A percentile compares a stretch with the other conserved stretches of the same genome.
Evolutionary conservation across 805 yeast species (phyloP).

Genomic region (Scheffersomyces stipitis): DNA sequence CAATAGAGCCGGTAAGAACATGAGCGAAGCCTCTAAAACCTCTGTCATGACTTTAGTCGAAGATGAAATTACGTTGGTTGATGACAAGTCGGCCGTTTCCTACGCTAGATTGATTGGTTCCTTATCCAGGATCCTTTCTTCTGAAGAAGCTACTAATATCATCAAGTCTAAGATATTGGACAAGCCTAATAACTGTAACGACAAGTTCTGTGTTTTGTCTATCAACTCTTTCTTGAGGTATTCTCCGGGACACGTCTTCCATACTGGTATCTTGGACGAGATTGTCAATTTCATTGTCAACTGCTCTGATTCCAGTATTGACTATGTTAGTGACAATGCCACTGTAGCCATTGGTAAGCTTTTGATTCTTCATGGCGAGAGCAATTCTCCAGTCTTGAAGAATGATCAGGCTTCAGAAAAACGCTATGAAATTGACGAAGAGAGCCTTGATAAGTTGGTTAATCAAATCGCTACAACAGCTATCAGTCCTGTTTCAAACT

Average conservation of each 20-base stretch:
- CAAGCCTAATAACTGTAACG: conserved; percentile 39
- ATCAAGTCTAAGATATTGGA: conserved; percentile 59
- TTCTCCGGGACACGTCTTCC: conserved; percentile 64
- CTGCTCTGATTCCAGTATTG: conserved; percentile 41
- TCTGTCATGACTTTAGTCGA: conserved; percentile 73
- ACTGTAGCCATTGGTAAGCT: conserved; percentile 80
- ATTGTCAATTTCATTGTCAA: conserved; percentile 49
- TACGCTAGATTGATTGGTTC: conserved; percentile 81
- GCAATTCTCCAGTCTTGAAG: conserved; percentile 19
- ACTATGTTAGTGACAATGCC: conserved; percentile 71
- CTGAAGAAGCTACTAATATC: conserved; percentile 63
- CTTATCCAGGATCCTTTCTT: conserved; percentile 61
- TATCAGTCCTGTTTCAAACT: conserved; percentile 55
- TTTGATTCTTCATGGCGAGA: conserved; percentile 51
- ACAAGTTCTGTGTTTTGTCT: conserved; percentile 64
- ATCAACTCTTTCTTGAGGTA: conserved; percentile 79
- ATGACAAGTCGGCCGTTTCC: conserved; percentile 66
- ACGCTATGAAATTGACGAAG: conserved; percentile 43
- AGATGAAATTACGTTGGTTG: conserved; percentile 53
- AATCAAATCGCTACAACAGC: conserved; percentile 49
- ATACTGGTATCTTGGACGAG: conserved; percentile 49
- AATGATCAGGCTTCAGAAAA: conserved; percentile 11
- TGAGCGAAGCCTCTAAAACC: conserved; percentile 71
- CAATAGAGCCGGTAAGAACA: conserved; percentile 70
- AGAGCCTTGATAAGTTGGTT: conserved; percentile 43